Percentiles rank a stretch among this genome's conserved stretches.
Evolutionary conservation across 2,329 filamentous ascomycete species (phyloP).

Genomic region (Atkinsonella texensis): DNA sequence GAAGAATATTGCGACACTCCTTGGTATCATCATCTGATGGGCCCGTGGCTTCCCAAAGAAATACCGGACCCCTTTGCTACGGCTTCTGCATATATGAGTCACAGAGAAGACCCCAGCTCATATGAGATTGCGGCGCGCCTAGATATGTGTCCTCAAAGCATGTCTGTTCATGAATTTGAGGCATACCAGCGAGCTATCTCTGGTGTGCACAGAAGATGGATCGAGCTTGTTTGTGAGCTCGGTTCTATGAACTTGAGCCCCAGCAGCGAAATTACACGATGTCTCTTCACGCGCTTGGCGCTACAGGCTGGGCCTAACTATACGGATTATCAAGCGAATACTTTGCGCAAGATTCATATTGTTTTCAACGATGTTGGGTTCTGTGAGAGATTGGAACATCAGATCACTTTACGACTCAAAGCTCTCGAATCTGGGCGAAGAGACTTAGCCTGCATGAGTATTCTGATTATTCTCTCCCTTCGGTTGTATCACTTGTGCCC

Average conservation of each 20-base stretch:
- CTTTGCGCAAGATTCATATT: slow-evolving; percentile 33
- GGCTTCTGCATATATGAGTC: slow-evolving; percentile 9
- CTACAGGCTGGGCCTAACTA: slow-evolving; percentile 40
- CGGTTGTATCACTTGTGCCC: slow-evolving; percentile 19
- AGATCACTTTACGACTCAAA: slow-evolving; percentile 31
- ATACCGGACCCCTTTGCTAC: slow-evolving; percentile 9
- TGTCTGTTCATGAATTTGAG: slow-evolving; percentile 40
- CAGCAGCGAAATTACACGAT: slow-evolving; percentile 36
- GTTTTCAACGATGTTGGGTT: slow-evolving; percentile 39
- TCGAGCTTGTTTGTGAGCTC: slow-evolving; percentile 35
- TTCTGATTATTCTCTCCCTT: slow-evolving; percentile 38
- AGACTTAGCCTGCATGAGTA: slow-evolving; percentile 45
- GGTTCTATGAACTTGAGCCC: slow-evolving; percentile 47
- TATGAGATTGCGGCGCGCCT: slow-evolving; percentile 41
- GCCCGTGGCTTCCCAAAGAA: slow-evolving; percentile 13
- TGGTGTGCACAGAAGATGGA: slow-evolving; percentile 36
- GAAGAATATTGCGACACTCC: slow-evolving; percentile 2
- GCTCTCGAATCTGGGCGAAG: slow-evolving; percentile 44
- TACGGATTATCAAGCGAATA: slow-evolving; percentile 11
- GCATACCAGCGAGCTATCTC: slow-evolving; percentile 36
- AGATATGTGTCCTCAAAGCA: slow-evolving; percentile 29
- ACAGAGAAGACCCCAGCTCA: slow-evolving; percentile 30
- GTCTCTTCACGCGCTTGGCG: slow-evolving; percentile 38
- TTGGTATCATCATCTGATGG: slow-evolving; percentile 11
- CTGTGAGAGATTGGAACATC: slow-evolving; percentile 32